A percentile compares a stretch with the other conserved stretches of the same genome.
These are phyloP conservation scores for Solanum ossicruentum DNA, from an alignment of 257 asterid genomes.

Conservation along the genomic window DNA sequence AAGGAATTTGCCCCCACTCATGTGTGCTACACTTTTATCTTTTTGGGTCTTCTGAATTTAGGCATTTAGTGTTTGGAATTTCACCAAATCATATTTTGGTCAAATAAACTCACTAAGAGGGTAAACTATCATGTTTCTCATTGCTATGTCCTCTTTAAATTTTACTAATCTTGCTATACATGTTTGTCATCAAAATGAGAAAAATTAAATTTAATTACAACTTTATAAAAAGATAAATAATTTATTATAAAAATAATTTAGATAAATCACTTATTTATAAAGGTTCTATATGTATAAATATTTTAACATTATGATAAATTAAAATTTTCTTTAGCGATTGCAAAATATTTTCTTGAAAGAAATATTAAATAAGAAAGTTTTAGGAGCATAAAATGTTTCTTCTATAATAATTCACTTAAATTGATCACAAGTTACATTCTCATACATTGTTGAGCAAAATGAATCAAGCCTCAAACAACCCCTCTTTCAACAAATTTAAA, in stretches of 20 bases:
- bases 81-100: neutral
- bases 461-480: neutral
- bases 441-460: neutral
- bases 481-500: neutral
- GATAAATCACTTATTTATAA: too few relatives aligned
- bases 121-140: neutral
- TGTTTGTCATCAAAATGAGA: accelerated
- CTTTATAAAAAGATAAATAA: too few relatives aligned
- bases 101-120: neutral
- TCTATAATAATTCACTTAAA: neutral
- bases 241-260: too few relatives aligned
- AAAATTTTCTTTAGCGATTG: too few relatives aligned
- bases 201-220: too few relatives aligned
- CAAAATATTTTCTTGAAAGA: too few relatives aligned
- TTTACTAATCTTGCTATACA: too few relatives aligned
- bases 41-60: neutral
- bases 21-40: neutral
- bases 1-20: neutral
- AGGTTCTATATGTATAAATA: too few relatives aligned
- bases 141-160: too few relatives aligned
- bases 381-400: neutral
- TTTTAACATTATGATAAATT: too few relatives aligned
- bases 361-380: too few relatives aligned
- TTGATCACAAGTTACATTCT: neutral
- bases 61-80: neutral